Evolutionary conservation across 2,329 filamentous ascomycete species (phyloP).

Genomic region (Colletotrichum echinochloae): DNA sequence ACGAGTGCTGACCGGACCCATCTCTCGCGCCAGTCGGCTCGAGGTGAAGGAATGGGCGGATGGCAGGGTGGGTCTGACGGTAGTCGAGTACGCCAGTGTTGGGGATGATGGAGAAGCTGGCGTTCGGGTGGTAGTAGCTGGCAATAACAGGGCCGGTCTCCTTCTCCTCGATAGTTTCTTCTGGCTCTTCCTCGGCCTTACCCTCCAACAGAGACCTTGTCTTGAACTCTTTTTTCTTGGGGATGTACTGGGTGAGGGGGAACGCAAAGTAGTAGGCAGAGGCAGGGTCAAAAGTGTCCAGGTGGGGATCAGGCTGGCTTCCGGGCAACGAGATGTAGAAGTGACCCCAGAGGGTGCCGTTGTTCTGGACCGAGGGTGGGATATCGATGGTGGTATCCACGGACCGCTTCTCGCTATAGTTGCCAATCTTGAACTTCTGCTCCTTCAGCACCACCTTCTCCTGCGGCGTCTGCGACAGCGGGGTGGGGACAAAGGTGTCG

Average conservation of each 20-base stretch:
- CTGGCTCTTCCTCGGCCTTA: conserved; percentile 59
- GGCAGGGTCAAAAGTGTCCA: conserved; percentile 76
- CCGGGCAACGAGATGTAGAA: conserved; percentile 88
- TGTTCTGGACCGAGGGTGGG: conserved; percentile 84
- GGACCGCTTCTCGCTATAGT: conserved; percentile 82
- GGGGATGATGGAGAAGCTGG: conserved; percentile 88
- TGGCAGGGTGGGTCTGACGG: conserved; percentile 75
- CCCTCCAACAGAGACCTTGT: conserved; percentile 85
- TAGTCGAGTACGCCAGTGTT: conserved; percentile 79
- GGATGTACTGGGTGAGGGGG: conserved; percentile 88
- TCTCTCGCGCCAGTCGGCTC: conserved; percentile 87
- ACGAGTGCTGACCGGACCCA: conserved; percentile 85
- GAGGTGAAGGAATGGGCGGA: conserved; percentile 81
- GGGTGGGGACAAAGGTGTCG: conserved; percentile 75
- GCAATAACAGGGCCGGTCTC: conserved; percentile 76
- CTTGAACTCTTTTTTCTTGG: conserved; percentile 91
- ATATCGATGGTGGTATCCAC: conserved; percentile 83
- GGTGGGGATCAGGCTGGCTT: conserved; percentile 79
- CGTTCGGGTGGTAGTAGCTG: conserved; percentile 95
- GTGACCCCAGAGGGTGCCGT: conserved; percentile 94
- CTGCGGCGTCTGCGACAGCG: conserved; percentile 72
- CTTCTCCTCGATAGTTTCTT: conserved; percentile 64
- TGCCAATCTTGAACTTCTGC: conserved; percentile 81
- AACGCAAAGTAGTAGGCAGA: conserved; percentile 87
- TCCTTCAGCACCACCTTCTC: conserved; percentile 83